Evolutionary conservation across 306 rosid species (phyloP), one percentile per base, ranked within the genome.

Genomic region (Hippophae tibetana): DNA sequence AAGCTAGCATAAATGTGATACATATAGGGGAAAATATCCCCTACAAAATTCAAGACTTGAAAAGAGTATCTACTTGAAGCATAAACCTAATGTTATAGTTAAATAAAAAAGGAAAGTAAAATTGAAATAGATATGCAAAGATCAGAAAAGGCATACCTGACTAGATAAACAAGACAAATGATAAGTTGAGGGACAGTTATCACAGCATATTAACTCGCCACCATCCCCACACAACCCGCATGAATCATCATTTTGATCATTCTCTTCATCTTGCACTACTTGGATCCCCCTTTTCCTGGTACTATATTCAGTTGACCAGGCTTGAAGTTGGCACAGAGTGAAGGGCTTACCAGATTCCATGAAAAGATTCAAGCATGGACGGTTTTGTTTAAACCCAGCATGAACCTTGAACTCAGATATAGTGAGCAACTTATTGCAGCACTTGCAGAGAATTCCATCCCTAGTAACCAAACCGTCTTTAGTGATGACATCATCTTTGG

Each of bases 181-280:
- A 71, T 74, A 93, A 63, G 99, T 84, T 57, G 99, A 93, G 43
- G 99, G 99, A 57, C 97, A 93, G 74, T 75, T 86, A 76, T 93
- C 97, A 69, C 99, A 93, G 79, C 99, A 88, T 65, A 88, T 78
- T 73, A 93, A 72, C 76, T 88, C 97, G 43, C 97, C 99, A 53
- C 97, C 99, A 54, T 88, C 96, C 53, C 95, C 99, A 75, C 99
- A 93, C 65, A 83, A 62, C 47, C 97, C 99, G 18, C 97, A 93
- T 1, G 94, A 93, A 71, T 93, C 97, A 76, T 93, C 99, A 60
- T 93, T 93, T 82, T 68, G 57, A 69, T 93, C 99, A 58, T 79
- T 73, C 46, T 84, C 75, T 53, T 80, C 95, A 46, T 52, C 76
- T 74, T 58, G 72, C 62, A 76, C 82, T 10, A 69, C 71, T 64